Base-by-base conservation (phyloP, 176 grass and related monocot genomes). In the Microstegium vimineum region DNA sequence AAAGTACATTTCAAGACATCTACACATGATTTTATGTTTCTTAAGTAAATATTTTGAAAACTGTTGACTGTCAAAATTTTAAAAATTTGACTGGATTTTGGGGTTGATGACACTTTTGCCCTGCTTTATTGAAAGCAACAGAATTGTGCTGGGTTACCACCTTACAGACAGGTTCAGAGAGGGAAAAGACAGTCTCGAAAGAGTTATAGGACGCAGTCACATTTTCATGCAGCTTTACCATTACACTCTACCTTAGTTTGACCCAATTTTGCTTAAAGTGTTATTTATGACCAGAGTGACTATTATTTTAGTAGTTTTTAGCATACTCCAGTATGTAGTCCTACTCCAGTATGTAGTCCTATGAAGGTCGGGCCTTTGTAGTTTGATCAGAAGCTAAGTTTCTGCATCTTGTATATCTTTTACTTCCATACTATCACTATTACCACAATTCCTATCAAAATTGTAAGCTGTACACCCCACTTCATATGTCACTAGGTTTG, bases 261-360 rank as follows among this genome's bases (percentile, higher is more conserved):
- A 63, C 61, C 14, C 1, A 2, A 30, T 63, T 63, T 63, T 63
- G 10, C 26, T 15, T 13, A 28, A 30, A 31, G 61, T 30, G 4
- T 63, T 31, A 63, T 10, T 26, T 60, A 12, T 60, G n/a, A 25
- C 23, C n/a, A 11, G 23, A 16, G 61, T 4, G 27, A 31, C 26
- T 63, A 1, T 62, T 80, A 40, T 73, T 79, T 71, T 82, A 70
- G 23, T 67, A 70, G 14, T 47, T 87, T 32, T 9, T 64, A 71
- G 32, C 51, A 77, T 63, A 31, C 17, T 63, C 43, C 49, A 23
- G 18, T 64, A 46, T 62, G 25, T 70, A 18, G 12, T n/a, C n/a
- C n/a, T n/a, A n/a, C n/a, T n/a, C n/a, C n/a, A 28, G n/a, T 37
- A 42, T 66, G 28, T 59, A n/a, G 10, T 74, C 32, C 20, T 45